Conservation (phyloP, 2,329 filamentous ascomycete genomes). For the Colletotrichum incanum region DNA sequence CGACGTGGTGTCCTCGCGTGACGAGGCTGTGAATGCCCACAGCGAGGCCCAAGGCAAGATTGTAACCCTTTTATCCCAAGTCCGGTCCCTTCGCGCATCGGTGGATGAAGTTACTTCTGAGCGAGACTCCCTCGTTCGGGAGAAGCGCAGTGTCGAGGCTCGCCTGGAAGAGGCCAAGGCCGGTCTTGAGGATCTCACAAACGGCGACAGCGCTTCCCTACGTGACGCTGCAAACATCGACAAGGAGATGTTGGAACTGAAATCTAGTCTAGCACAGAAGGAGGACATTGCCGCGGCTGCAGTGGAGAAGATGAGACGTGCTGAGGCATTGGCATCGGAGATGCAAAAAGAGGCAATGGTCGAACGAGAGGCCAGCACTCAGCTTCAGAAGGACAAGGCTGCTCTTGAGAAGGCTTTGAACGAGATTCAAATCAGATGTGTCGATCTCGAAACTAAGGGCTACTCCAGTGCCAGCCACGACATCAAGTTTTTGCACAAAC, state of each 20-base stretch:
- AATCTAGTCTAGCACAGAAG: conserved; percentile 89
- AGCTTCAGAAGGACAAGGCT: conserved; percentile 91
- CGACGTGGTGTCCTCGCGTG: conserved; percentile 90
- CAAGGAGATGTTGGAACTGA: conserved; percentile 90
- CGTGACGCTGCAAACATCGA: conserved; percentile 92
- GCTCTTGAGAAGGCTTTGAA: conserved; percentile 90
- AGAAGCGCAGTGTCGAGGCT: conserved; percentile 91
- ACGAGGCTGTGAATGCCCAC: conserved; percentile 93
- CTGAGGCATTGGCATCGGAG: conserved; percentile 88
- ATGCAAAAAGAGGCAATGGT: conserved; percentile 92
- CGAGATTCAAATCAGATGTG: conserved; percentile 89
- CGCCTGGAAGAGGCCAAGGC: conserved; percentile 90
- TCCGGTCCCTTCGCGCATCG: conserved; percentile 84
- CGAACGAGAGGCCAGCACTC: conserved; percentile 86
- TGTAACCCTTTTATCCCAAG: conserved; percentile 90
- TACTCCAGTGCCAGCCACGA: conserved; percentile 96
- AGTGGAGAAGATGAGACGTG: conserved; percentile 96
- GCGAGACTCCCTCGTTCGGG: conserved; percentile 85
- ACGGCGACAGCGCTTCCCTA: conserved; percentile 88
- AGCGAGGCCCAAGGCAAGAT: conserved; percentile 96
- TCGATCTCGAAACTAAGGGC: conserved; percentile 97
- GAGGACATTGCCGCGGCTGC: conserved; percentile 93
- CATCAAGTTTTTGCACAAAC: conserved; percentile 93
- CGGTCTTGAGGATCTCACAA: conserved; percentile 88
- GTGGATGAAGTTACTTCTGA: conserved; percentile 91